Evolutionary conservation across 108 stramenopile species (phyloP), one percentile per base, ranked within the genome.

Genomic region (Hondaea fermentalgiana): DNA sequence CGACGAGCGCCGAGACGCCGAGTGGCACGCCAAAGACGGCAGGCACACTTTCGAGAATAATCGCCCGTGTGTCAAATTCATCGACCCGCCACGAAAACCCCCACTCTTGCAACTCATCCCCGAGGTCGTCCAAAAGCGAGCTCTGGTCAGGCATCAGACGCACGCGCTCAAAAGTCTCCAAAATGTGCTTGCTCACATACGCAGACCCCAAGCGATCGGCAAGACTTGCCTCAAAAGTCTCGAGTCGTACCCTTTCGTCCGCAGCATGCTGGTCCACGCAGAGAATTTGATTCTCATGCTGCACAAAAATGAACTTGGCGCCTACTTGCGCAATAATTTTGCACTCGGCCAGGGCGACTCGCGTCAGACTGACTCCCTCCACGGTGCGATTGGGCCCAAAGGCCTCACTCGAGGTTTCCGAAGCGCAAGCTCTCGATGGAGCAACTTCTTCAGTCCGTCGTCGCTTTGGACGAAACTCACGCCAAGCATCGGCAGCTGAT

Each of bases 211-310:
- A 16, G 29, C 25, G 14, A 5, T 28, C 53, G 17, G n/a, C 69
- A 5, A 88, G 69, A 17, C 12, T 19, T 5, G 10, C 88, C 14
- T 88, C 88, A 5, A 88, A 57, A 5, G 42, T 44, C 23, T 88
- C 88, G 5, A 88, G 60, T 1, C 88, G 60, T 23, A 88, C 69
- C 12, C 88, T 14, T 28, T 88, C 88, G 43, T 88, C 88, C 4
- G 88, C 88, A 72, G 88, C 88, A 69, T 88, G 88, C 60, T 88
- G 88, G 44, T 88, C 88, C 10, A 88, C 29, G 53, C 72, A 88
- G 5, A 88, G 35, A 23, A 88, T 17, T 23, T 83, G 76, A 8
- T n/a, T 6, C 12, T 53, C 76, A 35, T 83, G 45, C 25, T 53
- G 76, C 12, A 83, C 49, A 4, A 83, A 53, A 23, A 83, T 83